Conservation (phyloP, 1,284 basidiomycete species). For the Ustilago lituana region DNA sequence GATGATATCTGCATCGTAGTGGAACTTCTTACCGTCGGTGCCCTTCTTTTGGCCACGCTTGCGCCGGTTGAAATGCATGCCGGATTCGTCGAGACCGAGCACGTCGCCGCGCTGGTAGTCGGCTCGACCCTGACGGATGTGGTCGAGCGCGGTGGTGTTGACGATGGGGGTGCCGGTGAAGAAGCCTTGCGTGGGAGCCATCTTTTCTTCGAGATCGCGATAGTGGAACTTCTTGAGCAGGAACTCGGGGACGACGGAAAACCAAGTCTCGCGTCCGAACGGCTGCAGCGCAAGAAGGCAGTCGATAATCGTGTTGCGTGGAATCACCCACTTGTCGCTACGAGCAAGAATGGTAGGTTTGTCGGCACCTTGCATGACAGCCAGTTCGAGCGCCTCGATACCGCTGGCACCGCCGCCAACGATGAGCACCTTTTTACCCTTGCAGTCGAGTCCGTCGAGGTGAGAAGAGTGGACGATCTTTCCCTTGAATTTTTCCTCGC, state of each 20-base stretch:
- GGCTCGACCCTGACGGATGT: conserved; percentile 72
- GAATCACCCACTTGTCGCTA: conserved; percentile 61
- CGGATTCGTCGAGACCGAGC: conserved; percentile 69
- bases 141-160: conserved; percentile 72
- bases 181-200: conserved; percentile 61
- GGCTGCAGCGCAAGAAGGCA: conserved; percentile 73
- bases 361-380: conserved; percentile 69
- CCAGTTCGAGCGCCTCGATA: conserved; percentile 73
- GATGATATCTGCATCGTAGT: conserved; percentile 72
- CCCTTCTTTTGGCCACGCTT: conserved; percentile 64
- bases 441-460: conserved; percentile 69
- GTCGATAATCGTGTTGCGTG: conserved; percentile 72
- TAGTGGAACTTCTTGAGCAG: conserved; percentile 73
- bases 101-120: conserved; percentile 74
- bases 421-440: conserved; percentile 70
- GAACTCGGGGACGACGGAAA: conserved; percentile 70
- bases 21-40: conserved; percentile 64
- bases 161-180: conserved; percentile 69
- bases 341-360: conserved; percentile 71
- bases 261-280: conserved; percentile 70
- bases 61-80: conserved; percentile 69
- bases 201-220: conserved; percentile 70
- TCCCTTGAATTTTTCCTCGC: conserved; percentile 70
- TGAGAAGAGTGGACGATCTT: conserved; percentile 73
- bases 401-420: conserved; percentile 74